Percentiles rank a stretch among this genome's conserved stretches.
Evolutionary conservation across 2,329 filamentous ascomycete species (phyloP).

Genomic region (Xylaria sp.): DNA sequence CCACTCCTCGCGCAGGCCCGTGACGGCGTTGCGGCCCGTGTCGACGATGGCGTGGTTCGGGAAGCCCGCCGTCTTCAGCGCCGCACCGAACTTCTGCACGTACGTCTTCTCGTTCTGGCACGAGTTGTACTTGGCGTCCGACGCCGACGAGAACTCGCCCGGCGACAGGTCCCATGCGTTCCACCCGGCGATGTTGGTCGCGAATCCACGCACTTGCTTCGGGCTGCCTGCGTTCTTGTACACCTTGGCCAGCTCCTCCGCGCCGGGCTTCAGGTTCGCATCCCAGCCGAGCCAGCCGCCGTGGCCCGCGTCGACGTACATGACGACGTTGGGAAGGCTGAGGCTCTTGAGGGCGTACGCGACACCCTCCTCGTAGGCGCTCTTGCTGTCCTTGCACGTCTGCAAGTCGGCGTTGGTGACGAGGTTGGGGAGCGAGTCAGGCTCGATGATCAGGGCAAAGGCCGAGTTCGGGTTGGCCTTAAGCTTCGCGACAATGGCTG

Average conservation of each 20-base stretch:
- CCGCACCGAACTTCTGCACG: slow-evolving; percentile 72
- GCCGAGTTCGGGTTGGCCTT: slow-evolving; percentile 58
- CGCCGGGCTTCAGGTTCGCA: slow-evolving; percentile 63
- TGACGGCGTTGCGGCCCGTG: slow-evolving; percentile 54
- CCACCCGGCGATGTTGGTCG: slow-evolving; percentile 68
- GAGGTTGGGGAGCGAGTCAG: slow-evolving; percentile 68
- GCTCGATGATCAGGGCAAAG: slow-evolving; percentile 62
- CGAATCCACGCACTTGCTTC: slow-evolving; percentile 63
- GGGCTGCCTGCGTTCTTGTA: slow-evolving; percentile 65
- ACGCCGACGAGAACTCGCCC: slow-evolving; percentile 48
- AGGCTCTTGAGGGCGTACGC: slow-evolving; percentile 64
- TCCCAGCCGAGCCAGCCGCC: slow-evolving; percentile 70
- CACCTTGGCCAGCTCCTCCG: slow-evolving; percentile 59
- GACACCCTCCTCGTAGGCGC: slow-evolving; percentile 62
- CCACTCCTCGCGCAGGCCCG: slow-evolving; percentile 62
- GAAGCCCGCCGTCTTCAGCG: slow-evolving; percentile 63
- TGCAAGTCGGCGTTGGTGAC: slow-evolving; percentile 64
- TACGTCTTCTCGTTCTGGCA: slow-evolving; percentile 69
- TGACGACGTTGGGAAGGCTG: slow-evolving; percentile 67
- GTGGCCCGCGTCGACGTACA: slow-evolving; percentile 69
- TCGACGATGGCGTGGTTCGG: slow-evolving; percentile 53
- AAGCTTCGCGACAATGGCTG: slow-evolving; percentile 56
- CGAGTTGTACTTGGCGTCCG: slow-evolving; percentile 58
- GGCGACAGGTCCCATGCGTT: slow-evolving; percentile 57
- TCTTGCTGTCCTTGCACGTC: slow-evolving; percentile 60